Conservation (phyloP, 495 filamentous ascomycete species). For the Pseudomonodictys pantanalensis region DNA sequence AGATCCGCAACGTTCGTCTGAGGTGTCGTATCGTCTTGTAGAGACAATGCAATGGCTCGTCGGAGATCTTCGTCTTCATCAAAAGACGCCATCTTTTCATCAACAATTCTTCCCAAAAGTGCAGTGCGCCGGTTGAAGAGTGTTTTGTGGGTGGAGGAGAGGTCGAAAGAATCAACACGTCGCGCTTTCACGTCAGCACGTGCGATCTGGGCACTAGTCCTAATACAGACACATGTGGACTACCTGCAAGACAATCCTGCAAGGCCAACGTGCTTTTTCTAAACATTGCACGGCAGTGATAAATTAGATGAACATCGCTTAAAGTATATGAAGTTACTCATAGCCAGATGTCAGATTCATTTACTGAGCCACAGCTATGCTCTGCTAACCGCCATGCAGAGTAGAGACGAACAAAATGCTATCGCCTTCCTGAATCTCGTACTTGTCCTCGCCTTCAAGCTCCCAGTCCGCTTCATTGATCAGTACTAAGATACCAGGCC, state of each 20-base stretch:
- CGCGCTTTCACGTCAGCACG: slow-evolving; percentile 12
- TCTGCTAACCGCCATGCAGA: slow-evolving; percentile 72
- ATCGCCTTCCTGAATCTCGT: slow-evolving; percentile 76
- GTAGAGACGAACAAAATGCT: slow-evolving; percentile 96
- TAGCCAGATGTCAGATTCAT: background rate
- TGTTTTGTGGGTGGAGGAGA: background rate
- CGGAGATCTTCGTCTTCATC: slow-evolving; percentile 38
- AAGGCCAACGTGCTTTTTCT: too few species aligned
- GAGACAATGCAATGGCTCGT: slow-evolving; percentile 39
- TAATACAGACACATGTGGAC: too few species aligned
- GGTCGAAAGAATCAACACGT: background rate
- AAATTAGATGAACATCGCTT: too few species aligned
- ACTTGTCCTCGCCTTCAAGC: slow-evolving; percentile 88
- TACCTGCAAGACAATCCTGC: too few species aligned
- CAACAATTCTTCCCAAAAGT: too few species aligned
- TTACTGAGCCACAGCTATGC: background rate
- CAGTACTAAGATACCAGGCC: slow-evolving; percentile 93
- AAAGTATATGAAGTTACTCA: background rate
- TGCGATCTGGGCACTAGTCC: too few species aligned
- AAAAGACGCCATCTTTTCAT: slow-evolving; percentile 20
- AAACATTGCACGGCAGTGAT: too few species aligned
- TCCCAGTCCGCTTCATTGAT: slow-evolving; percentile 99
- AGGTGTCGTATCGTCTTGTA: background rate
- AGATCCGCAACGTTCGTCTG: background rate
- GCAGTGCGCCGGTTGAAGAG: too few species aligned